phyloP scores from a whole-genome alignment of 139 green algal genomes.

The Chlamydomonas sp. region DNA sequence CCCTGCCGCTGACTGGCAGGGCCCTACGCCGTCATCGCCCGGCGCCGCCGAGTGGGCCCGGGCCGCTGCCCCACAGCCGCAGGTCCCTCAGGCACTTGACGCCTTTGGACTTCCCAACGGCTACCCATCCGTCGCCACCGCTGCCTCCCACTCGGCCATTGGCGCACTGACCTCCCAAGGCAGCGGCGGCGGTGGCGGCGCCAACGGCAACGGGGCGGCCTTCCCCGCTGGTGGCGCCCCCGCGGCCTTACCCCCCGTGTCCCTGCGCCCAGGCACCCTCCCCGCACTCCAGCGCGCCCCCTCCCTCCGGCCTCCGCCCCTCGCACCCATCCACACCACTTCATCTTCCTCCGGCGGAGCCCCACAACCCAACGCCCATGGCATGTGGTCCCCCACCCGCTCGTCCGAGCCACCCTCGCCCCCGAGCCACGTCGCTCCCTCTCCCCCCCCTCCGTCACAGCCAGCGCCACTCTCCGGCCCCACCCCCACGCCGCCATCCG shows the following conservation, averaged over 20 bases:
- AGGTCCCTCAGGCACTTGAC: too few species aligned
- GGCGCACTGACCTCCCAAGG: not conserved
- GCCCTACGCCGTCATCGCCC: too few species aligned
- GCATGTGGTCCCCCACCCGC: too few species aligned
- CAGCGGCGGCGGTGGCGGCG: not conserved
- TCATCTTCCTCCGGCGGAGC: too few species aligned
- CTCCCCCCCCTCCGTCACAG: not conserved
- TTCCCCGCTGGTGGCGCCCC: not conserved
- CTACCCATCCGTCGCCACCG: too few species aligned
- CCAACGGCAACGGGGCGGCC: not conserved
- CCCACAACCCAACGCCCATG: too few species aligned
- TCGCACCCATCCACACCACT: not conserved
- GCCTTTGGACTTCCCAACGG: too few species aligned
- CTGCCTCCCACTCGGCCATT: too few species aligned
- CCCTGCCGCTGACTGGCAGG: too few species aligned
- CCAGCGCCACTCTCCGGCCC: not conserved
- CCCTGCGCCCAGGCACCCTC: not conserved
- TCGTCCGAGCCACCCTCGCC: not conserved
- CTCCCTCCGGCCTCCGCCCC: constrained; percentile 7
- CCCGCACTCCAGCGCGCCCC: not conserved
- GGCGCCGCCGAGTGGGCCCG: too few species aligned
- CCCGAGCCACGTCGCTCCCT: not conserved
- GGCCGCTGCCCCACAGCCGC: too few species aligned
- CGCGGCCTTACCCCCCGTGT: not conserved
- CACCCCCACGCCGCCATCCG: not conserved